A percentile compares a stretch with the other conserved stretches of the same genome.
phyloP scores from a whole-genome alignment of 163 green algal genomes.

The Chlamydomonas reinhardtii region DNA sequence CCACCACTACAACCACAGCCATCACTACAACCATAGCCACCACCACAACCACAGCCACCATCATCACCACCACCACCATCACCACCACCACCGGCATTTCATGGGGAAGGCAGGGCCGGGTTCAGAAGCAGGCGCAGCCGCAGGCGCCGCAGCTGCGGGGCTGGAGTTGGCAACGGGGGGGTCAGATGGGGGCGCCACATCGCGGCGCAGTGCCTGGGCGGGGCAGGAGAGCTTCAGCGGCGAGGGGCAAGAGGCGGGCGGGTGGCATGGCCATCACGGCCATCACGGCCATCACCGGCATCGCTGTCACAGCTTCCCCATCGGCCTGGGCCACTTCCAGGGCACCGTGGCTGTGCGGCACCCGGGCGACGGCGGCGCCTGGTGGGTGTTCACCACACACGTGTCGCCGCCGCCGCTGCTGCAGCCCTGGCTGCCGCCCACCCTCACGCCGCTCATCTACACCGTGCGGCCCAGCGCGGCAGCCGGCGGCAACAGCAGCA shows the following conservation, averaged over 20 bases:
- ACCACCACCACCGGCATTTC: too few species aligned
- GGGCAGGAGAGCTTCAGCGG: background rate
- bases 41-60: background rate
- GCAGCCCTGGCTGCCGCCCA: constrained; percentile 7
- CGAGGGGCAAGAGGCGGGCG: too few species aligned
- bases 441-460: background rate
- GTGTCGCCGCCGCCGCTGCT: background rate
- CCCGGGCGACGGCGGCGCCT: background rate
- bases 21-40: too few species aligned
- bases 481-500: too few species aligned
- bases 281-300: too few species aligned
- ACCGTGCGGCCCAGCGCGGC: background rate
- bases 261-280: too few species aligned
- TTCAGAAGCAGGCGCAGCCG: background rate
- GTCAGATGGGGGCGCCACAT: background rate
- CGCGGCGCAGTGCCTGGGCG: background rate
- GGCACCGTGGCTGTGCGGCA: constrained; percentile 15
- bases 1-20: too few species aligned
- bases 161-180: background rate
- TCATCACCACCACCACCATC: too few species aligned
- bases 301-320: background rate
- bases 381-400: constrained; percentile 33
- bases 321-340: background rate
- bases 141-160: background rate
- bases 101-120: background rate